Base-by-base conservation (phyloP, 2,329 filamentous ascomycete species). In the Amphichorda felina region DNA sequence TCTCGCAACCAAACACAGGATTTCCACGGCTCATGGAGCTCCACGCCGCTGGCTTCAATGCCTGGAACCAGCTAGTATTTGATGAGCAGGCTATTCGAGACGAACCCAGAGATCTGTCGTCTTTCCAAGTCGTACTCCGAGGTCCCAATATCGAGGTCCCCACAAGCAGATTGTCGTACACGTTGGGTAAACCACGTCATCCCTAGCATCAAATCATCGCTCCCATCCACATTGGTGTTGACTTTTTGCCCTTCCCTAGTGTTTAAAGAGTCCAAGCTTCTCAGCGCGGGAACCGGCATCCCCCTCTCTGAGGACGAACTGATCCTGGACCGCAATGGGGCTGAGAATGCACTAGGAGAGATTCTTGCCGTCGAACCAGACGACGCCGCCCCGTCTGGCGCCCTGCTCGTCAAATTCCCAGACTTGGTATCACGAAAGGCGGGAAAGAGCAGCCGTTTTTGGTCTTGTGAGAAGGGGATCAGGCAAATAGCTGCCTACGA, bases 21-120 rank as follows among this genome's bases (percentile, higher is more conserved):
- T 24, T 10, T 6, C 21, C 21, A 24, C 6, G 21, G 21, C 21
- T 10, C 17, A 63, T 72, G 68, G 56, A 67, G 35, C 50, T 79
- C 5, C 70, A 68, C 46, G 70, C 64, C 29, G 44, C 66, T 3
- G 74, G 74, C 28, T 68, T 72, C 53, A 78, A 79, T 46, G 69
- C 71, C 36, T 78, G 69, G 69, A 52, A 55, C 37, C 72, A 78
- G 45, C 59, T 77, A 13, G 43, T 47, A 2, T 66, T 74, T 10
- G 40, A 24, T 24, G 21, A 24, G 21, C 6, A 24, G 21, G 21
- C 6, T 24, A 24, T 24, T 24, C 21, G 39, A 4, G 33, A 47
- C 2, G 63, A 71, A 28, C 59, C 63, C 4, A 50, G 61, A 4
- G 73, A 77, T 44, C 14, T 72, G 4, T 39, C 39, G 14, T 40